Percentiles rank a stretch among this genome's conserved stretches.
phyloP scores from a whole-genome alignment of 176 grass and related monocot genomes.

The Triticum monococcum region DNA sequence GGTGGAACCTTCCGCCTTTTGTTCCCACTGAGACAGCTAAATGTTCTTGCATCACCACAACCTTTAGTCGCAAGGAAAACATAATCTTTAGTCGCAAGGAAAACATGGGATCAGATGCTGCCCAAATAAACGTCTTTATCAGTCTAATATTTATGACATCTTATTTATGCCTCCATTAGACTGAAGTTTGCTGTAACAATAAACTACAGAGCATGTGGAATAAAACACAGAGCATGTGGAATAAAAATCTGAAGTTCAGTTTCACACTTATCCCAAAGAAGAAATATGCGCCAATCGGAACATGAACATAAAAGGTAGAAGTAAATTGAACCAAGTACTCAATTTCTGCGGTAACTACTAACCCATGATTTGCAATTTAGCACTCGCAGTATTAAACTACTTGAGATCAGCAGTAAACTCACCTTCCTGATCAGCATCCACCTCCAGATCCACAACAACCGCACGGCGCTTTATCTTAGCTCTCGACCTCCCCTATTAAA shows the following conservation, averaged over 20 bases:
- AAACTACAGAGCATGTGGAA: not conserved
- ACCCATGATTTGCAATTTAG: not conserved
- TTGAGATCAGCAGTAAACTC: not conserved
- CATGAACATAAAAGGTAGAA: not conserved
- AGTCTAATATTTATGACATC: not conserved
- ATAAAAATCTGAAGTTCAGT: not conserved
- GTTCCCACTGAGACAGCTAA: not conserved
- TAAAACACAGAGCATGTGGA: not conserved
- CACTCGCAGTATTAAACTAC: not conserved
- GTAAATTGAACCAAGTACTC: not conserved
- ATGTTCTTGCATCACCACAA: not conserved
- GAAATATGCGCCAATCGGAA: not conserved
- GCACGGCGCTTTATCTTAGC: not conserved
- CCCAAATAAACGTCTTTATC: not conserved
- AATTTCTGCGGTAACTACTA: not conserved
- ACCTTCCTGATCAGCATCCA: not conserved
- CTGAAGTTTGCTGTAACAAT: not conserved
- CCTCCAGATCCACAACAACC: slow-evolving; percentile 1
- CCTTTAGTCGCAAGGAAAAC: not conserved
- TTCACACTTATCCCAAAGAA: not conserved
- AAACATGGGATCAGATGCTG: slow-evolving; percentile 1
- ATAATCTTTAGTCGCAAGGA: not conserved
- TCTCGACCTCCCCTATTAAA: slow-evolving; percentile 13
- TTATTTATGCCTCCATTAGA: not conserved
- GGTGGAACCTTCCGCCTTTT: not conserved